Evolutionary conservation across 345 rosid genomes (phyloP).

Genomic region (Carallia pectinifolia): DNA sequence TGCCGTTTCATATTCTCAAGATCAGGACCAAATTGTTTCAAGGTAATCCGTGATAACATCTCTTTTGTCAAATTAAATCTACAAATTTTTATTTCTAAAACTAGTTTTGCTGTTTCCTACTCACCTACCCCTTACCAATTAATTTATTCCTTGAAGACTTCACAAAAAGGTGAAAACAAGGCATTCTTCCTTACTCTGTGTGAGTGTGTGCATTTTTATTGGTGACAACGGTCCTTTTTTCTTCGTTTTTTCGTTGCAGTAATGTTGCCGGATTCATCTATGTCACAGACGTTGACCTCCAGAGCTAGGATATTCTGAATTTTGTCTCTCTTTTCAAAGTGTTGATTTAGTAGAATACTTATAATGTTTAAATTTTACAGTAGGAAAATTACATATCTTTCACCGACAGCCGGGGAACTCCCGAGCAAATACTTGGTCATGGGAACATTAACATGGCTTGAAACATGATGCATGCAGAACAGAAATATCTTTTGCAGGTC

Average conservation of each 20-base stretch:
- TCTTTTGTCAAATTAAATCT: too few relatives aligned
- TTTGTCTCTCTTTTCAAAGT: neutral
- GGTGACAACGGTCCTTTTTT: too few relatives aligned
- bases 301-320: constrained; percentile 35
- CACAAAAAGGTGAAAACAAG: too few relatives aligned
- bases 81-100: too few relatives aligned
- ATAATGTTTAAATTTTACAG: constrained; percentile 28
- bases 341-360: neutral
- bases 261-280: constrained; percentile 85
- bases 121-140: too few relatives aligned
- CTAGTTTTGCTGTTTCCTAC: too few relatives aligned
- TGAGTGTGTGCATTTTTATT: too few relatives aligned
- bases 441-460: constrained; percentile 81
- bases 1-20: constrained; percentile 82
- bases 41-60: constrained; percentile 36
- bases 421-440: constrained; percentile 62
- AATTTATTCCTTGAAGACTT: too few relatives aligned
- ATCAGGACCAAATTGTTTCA: constrained; percentile 66
- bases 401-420: constrained; percentile 65
- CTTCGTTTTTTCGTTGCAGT: constrained; percentile 34
- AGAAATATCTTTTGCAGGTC: too few relatives aligned
- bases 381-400: constrained; percentile 63
- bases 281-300: constrained; percentile 65
- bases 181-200: too few relatives aligned
- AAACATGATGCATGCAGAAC: constrained; percentile 32